Base-by-base conservation (phyloP, 179 eudicot genomes). In the Kewa caespitosa region DNA sequence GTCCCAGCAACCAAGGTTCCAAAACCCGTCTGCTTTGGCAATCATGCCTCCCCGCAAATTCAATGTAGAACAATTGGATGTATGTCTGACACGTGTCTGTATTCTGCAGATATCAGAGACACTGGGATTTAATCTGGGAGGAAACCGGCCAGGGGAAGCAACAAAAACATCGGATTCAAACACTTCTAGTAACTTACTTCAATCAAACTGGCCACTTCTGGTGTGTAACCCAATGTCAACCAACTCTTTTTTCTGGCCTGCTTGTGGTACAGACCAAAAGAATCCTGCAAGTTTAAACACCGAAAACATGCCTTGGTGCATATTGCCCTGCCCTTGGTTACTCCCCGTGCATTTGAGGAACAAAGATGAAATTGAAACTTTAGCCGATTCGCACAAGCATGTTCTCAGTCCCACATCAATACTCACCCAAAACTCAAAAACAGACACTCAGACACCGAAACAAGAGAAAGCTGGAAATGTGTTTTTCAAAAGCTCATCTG, bases 301-400 rank as follows among this genome's bases (percentile, higher is more conserved):
- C 18, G 80, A 78, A 37, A 81, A 76, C 18, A 70, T 69, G 69
- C 87, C 89, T 31, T 76, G 85, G 57, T 88, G 81, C 76, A 61
- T 91, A 38, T 27, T 89, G n/a, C 91, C 96, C 0, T 84, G 68
- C 57, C 89, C 97, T 32, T 86, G 88, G 80, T 54, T 92, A 71
- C 66, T 88, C 54, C 83, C 85, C 38, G 63, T 79, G 4, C 72
- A 73, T 36, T 2, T 70, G 38, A 64, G 61, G 17, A 76, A 70
- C 30, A 70, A 64, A 39, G 89, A 79, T 62, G 69, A 74, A 18
- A n/a, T 18, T 64, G 74, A 60, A 32, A 46, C 67, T 69, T 66
- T 55, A 1, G 33, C 37, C 11, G 70, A 80, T 55, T 68, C 71
- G 66, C 48, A 8, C 41, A 77, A 74, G 22, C 64, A 67, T 54